phyloP scores from a whole-genome alignment of 768 basidiomycete species.

The Naganishia onofrii region DNA sequence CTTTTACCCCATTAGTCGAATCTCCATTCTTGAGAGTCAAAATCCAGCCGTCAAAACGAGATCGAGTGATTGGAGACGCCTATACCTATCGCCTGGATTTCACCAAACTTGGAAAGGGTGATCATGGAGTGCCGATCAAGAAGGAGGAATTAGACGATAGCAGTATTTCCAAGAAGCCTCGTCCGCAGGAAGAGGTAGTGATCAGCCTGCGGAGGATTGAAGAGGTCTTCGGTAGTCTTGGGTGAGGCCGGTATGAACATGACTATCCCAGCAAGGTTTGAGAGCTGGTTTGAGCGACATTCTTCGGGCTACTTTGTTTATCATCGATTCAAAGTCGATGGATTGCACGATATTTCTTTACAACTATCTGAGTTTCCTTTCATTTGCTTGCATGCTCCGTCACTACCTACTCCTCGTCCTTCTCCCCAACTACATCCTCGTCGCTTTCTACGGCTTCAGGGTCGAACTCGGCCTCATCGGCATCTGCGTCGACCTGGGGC shows the following conservation, averaged over 20 bases:
- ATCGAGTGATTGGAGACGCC: slow-evolving; percentile 6
- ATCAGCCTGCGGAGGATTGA: slow-evolving; percentile 28
- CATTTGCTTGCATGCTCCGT: too few species aligned
- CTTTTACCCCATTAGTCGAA: neutral
- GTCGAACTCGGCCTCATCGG: slow-evolving; percentile 17
- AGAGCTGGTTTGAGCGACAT: too few species aligned
- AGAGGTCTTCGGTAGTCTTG: slow-evolving; percentile 25
- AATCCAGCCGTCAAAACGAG: slow-evolving; percentile 12
- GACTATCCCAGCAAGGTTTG: too few species aligned
- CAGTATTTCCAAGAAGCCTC: neutral
- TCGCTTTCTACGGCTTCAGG: slow-evolving; percentile 27
- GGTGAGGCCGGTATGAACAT: neutral
- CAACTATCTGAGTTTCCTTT: neutral
- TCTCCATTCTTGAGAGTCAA: slow-evolving; percentile 21
- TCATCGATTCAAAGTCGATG: neutral
- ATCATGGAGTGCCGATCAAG: slow-evolving; percentile 1
- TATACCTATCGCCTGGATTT: slow-evolving; percentile 28
- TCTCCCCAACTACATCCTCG: slow-evolving; percentile 29
- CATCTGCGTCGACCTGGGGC: slow-evolving; percentile 13
- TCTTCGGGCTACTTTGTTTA: too few species aligned
- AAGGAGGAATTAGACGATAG: neutral
- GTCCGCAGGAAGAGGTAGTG: slow-evolving; percentile 24
- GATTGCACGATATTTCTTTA: neutral
- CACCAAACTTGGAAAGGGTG: slow-evolving; percentile 15
- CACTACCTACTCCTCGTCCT: neutral